Evolutionary conservation across 192 early-diverging fungal species (phyloP).

Genomic region (Paraglomus occultum): DNA sequence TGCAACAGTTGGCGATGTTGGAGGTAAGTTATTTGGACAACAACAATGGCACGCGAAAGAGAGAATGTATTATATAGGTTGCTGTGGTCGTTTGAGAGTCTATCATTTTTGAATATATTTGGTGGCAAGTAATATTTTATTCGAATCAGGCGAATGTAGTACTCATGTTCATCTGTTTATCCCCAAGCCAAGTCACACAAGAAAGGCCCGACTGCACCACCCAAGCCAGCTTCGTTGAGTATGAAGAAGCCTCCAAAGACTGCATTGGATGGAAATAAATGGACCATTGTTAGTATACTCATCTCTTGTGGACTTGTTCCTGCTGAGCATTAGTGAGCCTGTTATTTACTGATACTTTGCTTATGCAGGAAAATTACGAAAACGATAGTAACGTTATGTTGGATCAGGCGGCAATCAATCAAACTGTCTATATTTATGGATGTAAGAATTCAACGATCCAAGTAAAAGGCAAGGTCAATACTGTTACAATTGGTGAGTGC

Average conservation of each 20-base stretch:
- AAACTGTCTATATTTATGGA: conserved; percentile 93
- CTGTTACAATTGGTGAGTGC: conserved; percentile 74
- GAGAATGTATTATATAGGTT: too few relatives aligned
- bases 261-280: conserved; percentile 86
- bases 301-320: conserved; percentile 24
- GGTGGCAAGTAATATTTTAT: not conserved
- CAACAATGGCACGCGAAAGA: not conserved
- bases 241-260: conserved; percentile 76
- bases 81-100: too few relatives aligned
- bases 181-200: conserved; percentile 29
- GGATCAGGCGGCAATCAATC: conserved; percentile 77
- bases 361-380: conserved; percentile 73
- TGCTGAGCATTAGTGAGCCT: not conserved
- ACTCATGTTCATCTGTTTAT: not conserved
- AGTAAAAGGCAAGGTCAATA: conserved; percentile 90
- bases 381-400: conserved; percentile 71
- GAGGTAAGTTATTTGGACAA: conserved; percentile 11
- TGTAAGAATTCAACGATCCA: conserved; percentile 89
- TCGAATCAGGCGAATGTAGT: not conserved
- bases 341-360: not conserved
- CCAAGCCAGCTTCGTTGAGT: conserved; percentile 53
- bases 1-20: conserved; percentile 49
- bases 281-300: conserved; percentile 63
- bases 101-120: too few relatives aligned
- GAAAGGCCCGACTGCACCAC: conserved; percentile 52